These are phyloP conservation scores for Ceratobasidium sp. DNA, from an alignment of 1,284 basidiomycete genomes.

Conservation along the genomic window DNA sequence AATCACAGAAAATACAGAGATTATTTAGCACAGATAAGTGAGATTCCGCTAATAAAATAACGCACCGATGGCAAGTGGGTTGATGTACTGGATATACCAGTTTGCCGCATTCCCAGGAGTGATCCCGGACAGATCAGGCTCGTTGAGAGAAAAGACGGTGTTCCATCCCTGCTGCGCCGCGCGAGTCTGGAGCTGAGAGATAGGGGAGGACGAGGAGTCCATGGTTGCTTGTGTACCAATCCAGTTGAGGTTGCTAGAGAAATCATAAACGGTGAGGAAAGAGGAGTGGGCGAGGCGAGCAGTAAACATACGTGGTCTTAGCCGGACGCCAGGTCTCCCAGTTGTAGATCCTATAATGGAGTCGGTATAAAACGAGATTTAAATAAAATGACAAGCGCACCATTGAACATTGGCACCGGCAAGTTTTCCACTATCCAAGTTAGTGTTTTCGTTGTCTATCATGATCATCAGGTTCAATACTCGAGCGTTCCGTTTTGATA, in stretches of 20 bases:
- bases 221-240: constrained; percentile 29
- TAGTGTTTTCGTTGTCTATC: constrained; percentile 14
- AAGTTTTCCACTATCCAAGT: constrained; percentile 13
- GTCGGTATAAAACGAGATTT: too few relatives aligned
- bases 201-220: constrained; percentile 33
- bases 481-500: too few relatives aligned
- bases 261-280: neutral
- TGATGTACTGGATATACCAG: constrained; percentile 42
- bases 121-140: constrained; percentile 40
- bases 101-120: constrained; percentile 9
- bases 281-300: neutral
- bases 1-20: neutral
- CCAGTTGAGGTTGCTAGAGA: constrained; percentile 35
- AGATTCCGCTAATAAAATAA: neutral
- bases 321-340: constrained; percentile 40
- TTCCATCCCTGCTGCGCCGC: constrained; percentile 39
- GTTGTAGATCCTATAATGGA: constrained; percentile 25
- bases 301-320: constrained; percentile 25
- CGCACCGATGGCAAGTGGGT: constrained; percentile 37
- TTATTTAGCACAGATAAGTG: neutral
- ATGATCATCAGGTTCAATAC: too few relatives aligned
- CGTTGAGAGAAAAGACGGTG: constrained; percentile 40
- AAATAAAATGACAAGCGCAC: neutral
- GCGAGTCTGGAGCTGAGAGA: constrained; percentile 33
- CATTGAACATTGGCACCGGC: neutral